A percentile compares a stretch with the other conserved stretches of the same genome.
Conservation (phyloP, 306 rosid species). For the Sophora flavescens region DNA sequence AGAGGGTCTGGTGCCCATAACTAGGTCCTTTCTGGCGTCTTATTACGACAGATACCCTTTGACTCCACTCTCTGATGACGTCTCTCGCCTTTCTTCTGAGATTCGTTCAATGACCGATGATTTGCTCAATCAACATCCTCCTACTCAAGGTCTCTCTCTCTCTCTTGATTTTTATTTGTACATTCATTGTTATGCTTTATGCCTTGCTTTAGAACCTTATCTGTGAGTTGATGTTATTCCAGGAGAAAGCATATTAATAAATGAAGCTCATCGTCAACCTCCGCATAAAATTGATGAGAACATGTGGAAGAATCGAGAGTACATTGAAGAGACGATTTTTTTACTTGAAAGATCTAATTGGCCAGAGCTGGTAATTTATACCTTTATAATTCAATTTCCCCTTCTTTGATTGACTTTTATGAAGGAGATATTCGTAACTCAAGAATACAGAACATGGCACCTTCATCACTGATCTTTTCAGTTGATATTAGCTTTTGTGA, state of each 20-base stretch:
- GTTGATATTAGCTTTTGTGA: conserved; percentile 6
- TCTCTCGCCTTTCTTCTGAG: conserved; percentile 72
- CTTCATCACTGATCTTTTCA: not conserved
- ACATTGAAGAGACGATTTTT: conserved; percentile 81
- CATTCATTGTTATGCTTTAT: not conserved
- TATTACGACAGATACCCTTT: conserved; percentile 83
- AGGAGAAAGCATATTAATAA: conserved; percentile 62
- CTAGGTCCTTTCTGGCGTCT: conserved; percentile 76
- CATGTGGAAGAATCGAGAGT: conserved; percentile 97
- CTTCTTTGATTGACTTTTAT: conserved; percentile 18
- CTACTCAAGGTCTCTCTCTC: conserved; percentile 55
- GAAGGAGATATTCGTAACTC: conserved; percentile 19
- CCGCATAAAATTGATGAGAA: conserved; percentile 98
- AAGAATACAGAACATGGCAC: conserved; percentile 1
- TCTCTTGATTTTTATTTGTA: not conserved
- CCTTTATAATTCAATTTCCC: conserved; percentile 16
- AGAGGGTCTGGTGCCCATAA: conserved; percentile 90
- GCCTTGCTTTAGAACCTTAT: conserved; percentile 28
- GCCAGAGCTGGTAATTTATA: conserved; percentile 72
- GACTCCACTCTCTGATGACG: conserved; percentile 70
- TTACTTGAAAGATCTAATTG: conserved; percentile 73
- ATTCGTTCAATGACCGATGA: conserved; percentile 64
- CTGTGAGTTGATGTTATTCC: conserved; percentile 43
- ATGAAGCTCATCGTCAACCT: conserved; percentile 65
- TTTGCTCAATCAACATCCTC: conserved; percentile 59